These are phyloP conservation scores for Tolypocladium tundrense DNA, from an alignment of 2,329 filamentous ascomycete genomes.

Conservation along the genomic window DNA sequence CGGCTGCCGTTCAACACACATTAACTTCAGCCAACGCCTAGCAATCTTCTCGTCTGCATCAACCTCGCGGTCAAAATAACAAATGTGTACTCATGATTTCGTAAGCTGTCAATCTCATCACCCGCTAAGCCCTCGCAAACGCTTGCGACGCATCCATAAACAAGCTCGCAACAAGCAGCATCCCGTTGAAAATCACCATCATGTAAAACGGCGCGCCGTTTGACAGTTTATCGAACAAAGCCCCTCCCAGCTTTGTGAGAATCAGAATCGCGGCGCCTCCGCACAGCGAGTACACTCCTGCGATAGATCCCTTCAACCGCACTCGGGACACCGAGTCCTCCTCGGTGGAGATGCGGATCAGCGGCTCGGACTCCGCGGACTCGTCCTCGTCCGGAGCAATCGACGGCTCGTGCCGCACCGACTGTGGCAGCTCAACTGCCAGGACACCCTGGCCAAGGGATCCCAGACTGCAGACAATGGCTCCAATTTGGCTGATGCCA, in stretches of 20 bases:
- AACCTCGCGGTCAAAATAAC: neutral
- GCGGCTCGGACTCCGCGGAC: constrained; percentile 28
- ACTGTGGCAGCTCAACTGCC: constrained; percentile 29
- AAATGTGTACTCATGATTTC: constrained; percentile 5
- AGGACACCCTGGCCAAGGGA: constrained; percentile 75
- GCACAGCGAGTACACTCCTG: constrained; percentile 85
- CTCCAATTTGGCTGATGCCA: constrained; percentile 88
- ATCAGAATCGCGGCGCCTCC: constrained; percentile 85
- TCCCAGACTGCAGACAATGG: constrained; percentile 91
- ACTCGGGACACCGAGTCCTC: constrained; percentile 35
- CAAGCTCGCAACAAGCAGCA: constrained; percentile 51
- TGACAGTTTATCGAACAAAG: constrained; percentile 68
- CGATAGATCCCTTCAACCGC: constrained; percentile 81
- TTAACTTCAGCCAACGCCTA: neutral
- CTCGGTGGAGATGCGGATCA: constrained; percentile 22
- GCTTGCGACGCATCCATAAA: constrained; percentile 36
- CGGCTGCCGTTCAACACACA: neutral
- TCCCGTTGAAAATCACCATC: constrained; percentile 79
- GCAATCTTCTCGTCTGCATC: neutral
- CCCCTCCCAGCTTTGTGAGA: constrained; percentile 83
- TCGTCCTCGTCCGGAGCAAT: constrained; percentile 27
- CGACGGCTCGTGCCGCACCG: constrained; percentile 12
- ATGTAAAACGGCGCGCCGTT: constrained; percentile 83
- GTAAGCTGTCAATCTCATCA: neutral
- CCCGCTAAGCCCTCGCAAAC: constrained; percentile 15